Conservation (phyloP, 148 eudicot genomes). For the Fagopyrum homotropicum region DNA sequence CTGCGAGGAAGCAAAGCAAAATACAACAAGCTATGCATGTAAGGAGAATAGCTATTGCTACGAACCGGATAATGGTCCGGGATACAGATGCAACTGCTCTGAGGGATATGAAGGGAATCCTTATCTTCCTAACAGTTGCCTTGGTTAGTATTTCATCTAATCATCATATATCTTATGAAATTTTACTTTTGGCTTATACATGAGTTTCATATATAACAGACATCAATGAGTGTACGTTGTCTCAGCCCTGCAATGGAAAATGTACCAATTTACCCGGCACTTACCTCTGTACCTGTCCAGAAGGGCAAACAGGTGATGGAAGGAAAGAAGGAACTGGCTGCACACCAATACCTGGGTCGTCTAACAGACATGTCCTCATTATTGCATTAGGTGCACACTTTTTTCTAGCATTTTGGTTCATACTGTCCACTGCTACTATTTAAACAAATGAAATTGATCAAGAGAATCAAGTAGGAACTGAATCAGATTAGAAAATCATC, state of each 20-base stretch:
- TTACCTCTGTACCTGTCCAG: not conserved
- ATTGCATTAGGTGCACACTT: not conserved
- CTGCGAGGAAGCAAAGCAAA: not conserved
- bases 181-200: not conserved
- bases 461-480: not conserved
- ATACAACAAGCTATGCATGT: not conserved
- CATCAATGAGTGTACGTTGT: not conserved
- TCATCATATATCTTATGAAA: not conserved
- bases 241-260: not conserved
- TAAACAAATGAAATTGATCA: not conserved
- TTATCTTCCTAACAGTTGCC: not conserved
- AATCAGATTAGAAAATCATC: not conserved
- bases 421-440: too few relatives aligned
- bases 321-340: not conserved
- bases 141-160: not conserved
- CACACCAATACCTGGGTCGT: not conserved
- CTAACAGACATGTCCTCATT: conserved; percentile 6
- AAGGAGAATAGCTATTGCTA: not conserved
- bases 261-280: not conserved
- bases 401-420: not conserved
- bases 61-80: not conserved
- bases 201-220: not conserved
- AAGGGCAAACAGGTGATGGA: not conserved
- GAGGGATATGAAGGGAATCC: not conserved
- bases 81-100: conserved; percentile 2